Conservation (phyloP, 2,329 filamentous ascomycete genomes). For the Talaromyces sp. region DNA sequence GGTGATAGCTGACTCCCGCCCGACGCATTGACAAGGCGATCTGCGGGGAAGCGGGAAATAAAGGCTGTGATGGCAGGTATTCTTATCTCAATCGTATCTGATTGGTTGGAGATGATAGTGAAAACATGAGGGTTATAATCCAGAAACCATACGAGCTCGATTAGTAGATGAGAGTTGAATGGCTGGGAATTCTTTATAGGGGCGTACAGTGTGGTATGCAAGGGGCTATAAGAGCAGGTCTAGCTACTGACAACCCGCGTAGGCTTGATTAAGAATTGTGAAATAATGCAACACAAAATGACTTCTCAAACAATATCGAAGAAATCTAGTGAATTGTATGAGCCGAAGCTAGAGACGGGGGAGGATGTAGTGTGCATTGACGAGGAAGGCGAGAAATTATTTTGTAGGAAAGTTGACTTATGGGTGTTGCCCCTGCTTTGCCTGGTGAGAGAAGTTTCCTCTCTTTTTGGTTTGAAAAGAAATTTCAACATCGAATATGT, state of each 20-base stretch:
- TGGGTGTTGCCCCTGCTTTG: conserved; percentile 49
- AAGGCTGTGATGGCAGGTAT: background rate
- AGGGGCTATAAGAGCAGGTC: background rate
- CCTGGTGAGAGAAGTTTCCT: conserved; percentile 32
- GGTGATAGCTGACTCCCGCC: conserved; percentile 22
- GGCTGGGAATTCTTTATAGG: background rate
- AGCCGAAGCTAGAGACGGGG: conserved; percentile 4
- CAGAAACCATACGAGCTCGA: background rate
- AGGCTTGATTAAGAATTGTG: background rate
- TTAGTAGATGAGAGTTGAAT: background rate
- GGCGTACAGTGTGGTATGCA: background rate
- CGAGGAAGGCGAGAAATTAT: conserved; percentile 35
- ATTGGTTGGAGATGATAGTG: background rate
- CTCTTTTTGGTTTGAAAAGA: too few species aligned
- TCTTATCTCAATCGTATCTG: conserved; percentile 3
- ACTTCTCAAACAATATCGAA: background rate
- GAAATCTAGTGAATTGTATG: background rate
- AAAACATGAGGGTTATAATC: too few species aligned
- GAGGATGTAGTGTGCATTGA: conserved; percentile 32
- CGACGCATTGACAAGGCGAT: conserved; percentile 20
- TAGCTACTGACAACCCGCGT: background rate
- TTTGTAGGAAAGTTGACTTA: conserved; percentile 47
- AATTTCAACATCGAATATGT: too few species aligned
- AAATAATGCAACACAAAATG: background rate
- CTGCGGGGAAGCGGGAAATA: conserved; percentile 9